A percentile compares a stretch with the other conserved stretches of the same genome.
phyloP scores from a whole-genome alignment of 176 grass and related monocot genomes.

The Zoysia pacifica region DNA sequence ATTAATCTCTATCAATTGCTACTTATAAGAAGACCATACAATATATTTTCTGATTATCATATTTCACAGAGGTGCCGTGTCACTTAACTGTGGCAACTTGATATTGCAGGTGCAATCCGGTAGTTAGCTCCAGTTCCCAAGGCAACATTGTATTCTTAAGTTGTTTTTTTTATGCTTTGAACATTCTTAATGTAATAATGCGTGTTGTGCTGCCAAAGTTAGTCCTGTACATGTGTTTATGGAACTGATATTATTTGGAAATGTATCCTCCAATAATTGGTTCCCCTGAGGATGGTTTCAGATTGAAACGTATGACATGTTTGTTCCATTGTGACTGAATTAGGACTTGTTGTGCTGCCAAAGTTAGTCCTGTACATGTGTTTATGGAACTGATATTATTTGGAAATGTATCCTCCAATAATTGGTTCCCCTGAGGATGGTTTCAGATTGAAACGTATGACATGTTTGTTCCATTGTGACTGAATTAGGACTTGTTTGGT shows the following conservation, averaged over 20 bases:
- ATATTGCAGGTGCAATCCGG: neutral
- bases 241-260: neutral
- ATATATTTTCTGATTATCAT: no score
- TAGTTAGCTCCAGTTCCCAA: neutral
- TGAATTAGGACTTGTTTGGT: no score
- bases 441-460: no score
- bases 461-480: no score
- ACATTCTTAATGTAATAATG: conserved; percentile 20
- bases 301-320: no score
- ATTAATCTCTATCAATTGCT: no score
- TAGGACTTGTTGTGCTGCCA: neutral
- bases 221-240: neutral
- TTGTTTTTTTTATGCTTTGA: conserved; percentile 4
- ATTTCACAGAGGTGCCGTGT: no score
- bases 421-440: no score
- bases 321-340: no score
- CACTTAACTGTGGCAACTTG: no score
- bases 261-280: neutral
- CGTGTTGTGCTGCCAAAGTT: neutral
- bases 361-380: neutral
- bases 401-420: neutral
- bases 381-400: neutral
- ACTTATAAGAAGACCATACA: no score
- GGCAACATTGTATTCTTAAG: neutral
- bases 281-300: neutral